Evolutionary conservation across 192 early-diverging fungal species (phyloP), one percentile per base, ranked within the genome.

Genomic region (Backusella westeae): DNA sequence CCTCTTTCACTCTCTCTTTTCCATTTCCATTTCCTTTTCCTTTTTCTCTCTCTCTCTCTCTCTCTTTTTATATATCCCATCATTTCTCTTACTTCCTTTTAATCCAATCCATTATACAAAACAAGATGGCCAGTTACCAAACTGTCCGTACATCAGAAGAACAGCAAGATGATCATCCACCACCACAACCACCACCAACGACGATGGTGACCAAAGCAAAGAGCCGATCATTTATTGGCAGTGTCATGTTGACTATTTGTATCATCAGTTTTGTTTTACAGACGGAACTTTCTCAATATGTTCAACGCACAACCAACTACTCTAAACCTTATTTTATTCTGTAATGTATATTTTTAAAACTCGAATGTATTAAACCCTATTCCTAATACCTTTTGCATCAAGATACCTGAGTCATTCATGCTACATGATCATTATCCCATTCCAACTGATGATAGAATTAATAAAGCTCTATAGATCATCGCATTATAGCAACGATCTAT

Each of bases 241-340:
- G 77, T 3, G 72, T 68, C 6, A 85, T 88, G 72, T 49, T 88
- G 10, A 71, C 70, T 17, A 69, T 88, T 32, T 88, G 87, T 63
- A 84, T 88, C 46, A 49, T 83, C 29, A 78, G 83, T 14, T 88
- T 88, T 83, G 85, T 86, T 21, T n/a, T 86, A 14, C 87, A 88
- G 41, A 86, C 87, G 77, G 87, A 89, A 39, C 78, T 91, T 29
- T 86, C 87, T 41, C 89, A 90, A 74, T 84, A 85, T 63, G 88
- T 91, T 12, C 89, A 91, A 70, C 81, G 78, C 34, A 83, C 81
- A 8, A 86, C 83, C 41, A 81, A 85, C 17, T 91, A 84, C 34
- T 81, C 82, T 3, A 91, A 91, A 75, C 90, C 90, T 19, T 89
- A 89, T 79, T 87, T 91, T 75, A 84, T 91, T 49, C 71, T 91